A percentile compares a stretch with the other conserved stretches of the same genome.
These are phyloP conservation scores for Skeletonema menzelii DNA, from an alignment of 108 stramenopile genomes.

Conservation along the genomic window DNA sequence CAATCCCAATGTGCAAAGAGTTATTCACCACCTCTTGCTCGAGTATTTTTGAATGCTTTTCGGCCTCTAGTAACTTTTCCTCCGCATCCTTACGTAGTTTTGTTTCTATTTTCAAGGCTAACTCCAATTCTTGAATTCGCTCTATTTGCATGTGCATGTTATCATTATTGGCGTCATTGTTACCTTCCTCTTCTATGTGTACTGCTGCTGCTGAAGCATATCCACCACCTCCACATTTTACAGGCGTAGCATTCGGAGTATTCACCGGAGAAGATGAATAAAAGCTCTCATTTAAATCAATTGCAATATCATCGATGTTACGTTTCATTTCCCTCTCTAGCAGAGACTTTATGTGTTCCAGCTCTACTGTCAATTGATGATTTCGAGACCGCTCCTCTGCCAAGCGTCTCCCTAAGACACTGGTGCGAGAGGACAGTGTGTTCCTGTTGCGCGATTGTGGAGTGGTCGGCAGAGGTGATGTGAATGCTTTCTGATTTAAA, in stretches of 20 bases:
- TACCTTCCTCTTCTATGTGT: neutral
- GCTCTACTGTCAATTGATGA: neutral
- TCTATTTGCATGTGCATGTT: neutral
- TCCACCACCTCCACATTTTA: neutral
- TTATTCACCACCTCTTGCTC: neutral
- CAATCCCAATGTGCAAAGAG: neutral
- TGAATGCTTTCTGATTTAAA: neutral
- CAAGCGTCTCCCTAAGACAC: constrained; percentile 8
- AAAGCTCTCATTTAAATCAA: neutral
- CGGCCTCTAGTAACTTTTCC: neutral
- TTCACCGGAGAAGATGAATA: neutral
- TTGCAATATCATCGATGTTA: neutral
- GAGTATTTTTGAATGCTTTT: neutral
- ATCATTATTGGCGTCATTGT: neutral
- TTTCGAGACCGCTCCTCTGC: constrained; percentile 28
- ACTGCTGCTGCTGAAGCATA: neutral
- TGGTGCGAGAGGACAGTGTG: constrained; percentile 18
- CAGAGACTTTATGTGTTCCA: neutral
- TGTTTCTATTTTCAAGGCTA: neutral
- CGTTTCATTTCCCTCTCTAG: neutral
- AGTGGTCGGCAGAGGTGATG: neutral
- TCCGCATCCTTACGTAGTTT: neutral
- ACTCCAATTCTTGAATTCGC: constrained; percentile 10
- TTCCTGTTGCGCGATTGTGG: neutral
- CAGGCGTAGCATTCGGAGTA: neutral